phyloP scores from a whole-genome alignment of 371 early-diverging fungal genomes.

The Mortierella sp. region DNA sequence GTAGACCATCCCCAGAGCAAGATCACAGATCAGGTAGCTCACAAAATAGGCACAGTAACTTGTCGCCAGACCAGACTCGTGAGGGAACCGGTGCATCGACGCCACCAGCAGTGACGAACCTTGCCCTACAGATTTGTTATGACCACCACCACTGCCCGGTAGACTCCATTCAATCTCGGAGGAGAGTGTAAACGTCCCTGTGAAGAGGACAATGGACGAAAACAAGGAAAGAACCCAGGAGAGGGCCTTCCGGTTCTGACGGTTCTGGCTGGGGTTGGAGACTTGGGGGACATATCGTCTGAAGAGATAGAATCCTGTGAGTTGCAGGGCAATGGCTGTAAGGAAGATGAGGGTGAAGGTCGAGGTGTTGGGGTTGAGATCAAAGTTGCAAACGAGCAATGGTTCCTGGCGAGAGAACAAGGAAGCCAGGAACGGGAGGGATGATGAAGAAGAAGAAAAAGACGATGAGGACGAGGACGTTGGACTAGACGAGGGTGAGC shows the following conservation, averaged over 20 bases:
- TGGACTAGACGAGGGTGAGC: neutral
- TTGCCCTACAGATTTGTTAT: neutral
- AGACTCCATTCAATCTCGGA: constrained; percentile 36
- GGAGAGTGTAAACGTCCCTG: constrained; percentile 38
- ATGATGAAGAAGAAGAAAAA: neutral
- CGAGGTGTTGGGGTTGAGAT: constrained; percentile 50
- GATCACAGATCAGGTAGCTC: constrained; percentile 62
- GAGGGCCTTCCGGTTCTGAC: constrained; percentile 21
- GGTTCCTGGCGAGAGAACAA: constrained; percentile 32
- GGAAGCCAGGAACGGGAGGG: constrained; percentile 1
- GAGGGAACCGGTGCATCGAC: constrained; percentile 36
- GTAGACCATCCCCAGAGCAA: constrained; percentile 58
- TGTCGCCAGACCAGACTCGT: constrained; percentile 29
- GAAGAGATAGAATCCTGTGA: constrained; percentile 36
- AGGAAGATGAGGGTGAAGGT: constrained; percentile 25
- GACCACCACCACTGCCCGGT: neutral
- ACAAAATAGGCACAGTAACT: constrained; percentile 49
- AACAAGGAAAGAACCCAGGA: constrained; percentile 47
- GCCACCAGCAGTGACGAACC: constrained; percentile 1
- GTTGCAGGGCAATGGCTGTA: constrained; percentile 15
- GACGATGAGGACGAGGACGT: neutral
- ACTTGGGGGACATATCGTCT: constrained; percentile 18
- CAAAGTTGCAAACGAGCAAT: constrained; percentile 31
- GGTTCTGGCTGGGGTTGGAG: neutral
- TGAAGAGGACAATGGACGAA: constrained; percentile 43